Base-by-base conservation (phyloP, 108 stramenopile genomes). In the Nitzschia inconspicua region DNA sequence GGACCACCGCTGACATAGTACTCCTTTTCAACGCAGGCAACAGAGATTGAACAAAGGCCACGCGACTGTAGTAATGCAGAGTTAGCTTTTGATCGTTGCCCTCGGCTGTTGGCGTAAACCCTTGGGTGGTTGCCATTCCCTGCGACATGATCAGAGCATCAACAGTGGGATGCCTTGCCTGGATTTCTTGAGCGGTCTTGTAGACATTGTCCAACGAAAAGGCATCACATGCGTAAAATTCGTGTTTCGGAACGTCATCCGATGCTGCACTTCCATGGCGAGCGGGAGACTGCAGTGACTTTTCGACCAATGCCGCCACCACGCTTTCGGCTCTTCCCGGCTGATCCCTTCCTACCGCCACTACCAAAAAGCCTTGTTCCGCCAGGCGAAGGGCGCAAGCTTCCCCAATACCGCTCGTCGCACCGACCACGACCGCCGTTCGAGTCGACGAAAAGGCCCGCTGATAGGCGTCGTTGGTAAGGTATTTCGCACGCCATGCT, bases 61-160 rank as follows among this genome's bases (percentile, higher is more conserved):
- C 35, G 13, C 69, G 32, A 25, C 53, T 56, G 56, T 55, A 70
- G 41, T 70, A 70, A 42, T 70, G 69, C 24, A 85, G 44, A 10
- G 73, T 68, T 29, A 85, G 28, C 47, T 85, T 85, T 49, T 80
- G 43, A 70, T 85, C 84, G 7, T 74, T 72, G 14, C 80, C 84
- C 34, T 85, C 80, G 8, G 16, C 24, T 19, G 84, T 85, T 0
- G 74, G 75, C 9, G 79, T 84, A 66, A 53, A 73, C 22, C 58
- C 59, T 40, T 82, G 78, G 13, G 58, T 58, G 0, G 84, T 80
- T 20, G 80, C 84, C 79, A 85, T 85, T 3, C 84, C 84, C 68
- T 85, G 84, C 2, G 84, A 77, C 75, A 82, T 72, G 2, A 85
- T 66, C 22, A 85, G 42, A n/a, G 70, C 71, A 68, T 75, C 81